These are phyloP conservation scores for Coccomyxa subellipsoidea DNA, from an alignment of 163 green algal genomes.

Conservation along the genomic window DNA sequence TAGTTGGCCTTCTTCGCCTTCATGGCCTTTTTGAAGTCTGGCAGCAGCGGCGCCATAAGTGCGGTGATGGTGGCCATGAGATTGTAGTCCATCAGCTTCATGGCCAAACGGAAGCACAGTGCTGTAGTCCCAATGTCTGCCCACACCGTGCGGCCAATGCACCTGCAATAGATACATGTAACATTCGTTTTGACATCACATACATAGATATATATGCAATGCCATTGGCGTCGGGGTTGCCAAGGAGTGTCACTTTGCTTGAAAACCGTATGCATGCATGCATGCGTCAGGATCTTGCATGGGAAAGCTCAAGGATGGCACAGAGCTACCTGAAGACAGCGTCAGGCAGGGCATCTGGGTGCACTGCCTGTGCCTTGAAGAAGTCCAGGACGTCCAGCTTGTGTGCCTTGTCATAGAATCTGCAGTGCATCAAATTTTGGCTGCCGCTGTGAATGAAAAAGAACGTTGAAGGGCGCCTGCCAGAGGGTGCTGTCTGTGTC, in stretches of 20 bases:
- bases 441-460: neutral
- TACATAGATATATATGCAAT: no score
- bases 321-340: slow-evolving; percentile 66
- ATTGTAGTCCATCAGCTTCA: slow-evolving; percentile 72
- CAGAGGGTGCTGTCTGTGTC: no score
- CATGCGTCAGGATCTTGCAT: no score
- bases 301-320: neutral
- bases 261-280: no score
- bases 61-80: slow-evolving; percentile 47
- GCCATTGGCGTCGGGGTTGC: no score
- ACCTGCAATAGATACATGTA: neutral
- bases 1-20: neutral
- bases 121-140: slow-evolving; percentile 80
- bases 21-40: slow-evolving; percentile 56
- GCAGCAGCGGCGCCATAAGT: slow-evolving; percentile 55
- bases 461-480: no score
- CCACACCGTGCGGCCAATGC: slow-evolving; percentile 81
- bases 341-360: slow-evolving; percentile 79
- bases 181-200: no score
- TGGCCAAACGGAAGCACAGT: slow-evolving; percentile 72
- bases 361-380: slow-evolving; percentile 86
- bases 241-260: no score
- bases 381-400: slow-evolving; percentile 87
- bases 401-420: slow-evolving; percentile 77
- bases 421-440: slow-evolving; percentile 16